A percentile compares a stretch with the other conserved stretches of the same genome.
Evolutionary conservation across 2,329 filamentous ascomycete genomes (phyloP).

Genomic region (Colletotrichum orbiculare): DNA sequence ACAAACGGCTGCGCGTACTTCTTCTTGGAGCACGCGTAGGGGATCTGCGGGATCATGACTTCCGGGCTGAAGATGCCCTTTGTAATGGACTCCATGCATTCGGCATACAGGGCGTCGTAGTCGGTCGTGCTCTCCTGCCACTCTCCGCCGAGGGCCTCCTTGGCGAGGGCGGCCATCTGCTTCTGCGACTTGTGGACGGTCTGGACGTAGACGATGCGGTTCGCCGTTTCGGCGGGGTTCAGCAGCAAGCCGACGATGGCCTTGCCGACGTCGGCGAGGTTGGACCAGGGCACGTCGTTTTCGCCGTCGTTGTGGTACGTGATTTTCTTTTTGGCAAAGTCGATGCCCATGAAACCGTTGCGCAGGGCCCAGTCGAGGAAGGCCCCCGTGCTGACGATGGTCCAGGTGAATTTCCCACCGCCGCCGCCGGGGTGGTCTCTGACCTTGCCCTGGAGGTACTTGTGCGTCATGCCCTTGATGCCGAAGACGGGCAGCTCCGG

Average conservation of each 20-base stretch:
- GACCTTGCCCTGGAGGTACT: conserved; percentile 41
- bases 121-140: conserved; percentile 38
- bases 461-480: conserved; percentile 36
- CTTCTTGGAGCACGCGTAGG: conserved; percentile 37
- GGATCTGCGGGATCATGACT: conserved; percentile 37
- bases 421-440: conserved; percentile 7
- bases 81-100: conserved; percentile 36
- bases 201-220: conserved; percentile 41
- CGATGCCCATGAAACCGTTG: conserved; percentile 39
- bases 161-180: conserved; percentile 39
- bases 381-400: conserved; percentile 42
- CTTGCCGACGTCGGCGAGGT: conserved; percentile 41
- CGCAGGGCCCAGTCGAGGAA: conserved; percentile 46
- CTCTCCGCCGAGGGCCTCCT: conserved; percentile 35
- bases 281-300: conserved; percentile 39
- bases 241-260: conserved; percentile 42
- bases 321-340: conserved; percentile 39
- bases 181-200: conserved; percentile 39
- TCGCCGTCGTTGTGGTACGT: conserved; percentile 42
- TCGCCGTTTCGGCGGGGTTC: conserved; percentile 44
- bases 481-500: conserved; percentile 38
- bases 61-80: conserved; percentile 37
- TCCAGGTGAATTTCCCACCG: conserved; percentile 41
- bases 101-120: conserved; percentile 35
- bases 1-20: conserved; percentile 27